Conservation (phyloP, 164 flowering plant species). For the Vitis labrusca region DNA sequence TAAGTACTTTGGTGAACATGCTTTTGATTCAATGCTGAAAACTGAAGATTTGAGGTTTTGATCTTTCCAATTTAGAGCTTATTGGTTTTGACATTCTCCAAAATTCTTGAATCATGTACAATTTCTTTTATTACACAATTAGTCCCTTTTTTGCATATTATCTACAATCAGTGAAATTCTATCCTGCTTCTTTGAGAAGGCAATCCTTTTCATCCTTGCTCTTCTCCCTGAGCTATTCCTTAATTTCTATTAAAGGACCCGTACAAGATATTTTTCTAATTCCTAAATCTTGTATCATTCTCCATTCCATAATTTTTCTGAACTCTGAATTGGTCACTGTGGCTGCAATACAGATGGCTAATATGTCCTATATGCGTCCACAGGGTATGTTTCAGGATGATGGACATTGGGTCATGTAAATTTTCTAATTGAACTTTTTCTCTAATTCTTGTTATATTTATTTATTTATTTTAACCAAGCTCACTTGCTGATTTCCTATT, state of each 20-base stretch:
- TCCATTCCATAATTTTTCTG: neutral
- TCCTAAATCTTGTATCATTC: neutral
- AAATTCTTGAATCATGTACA: neutral
- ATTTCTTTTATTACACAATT: neutral
- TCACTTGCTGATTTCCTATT: neutral
- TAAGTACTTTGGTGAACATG: neutral
- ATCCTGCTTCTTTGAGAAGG: neutral
- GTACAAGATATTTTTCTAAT: neutral
- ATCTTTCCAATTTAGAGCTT: neutral
- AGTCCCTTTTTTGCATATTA: neutral
- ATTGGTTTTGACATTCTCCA: neutral
- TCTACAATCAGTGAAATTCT: neutral
- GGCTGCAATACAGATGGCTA: neutral
- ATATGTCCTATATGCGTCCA: neutral
- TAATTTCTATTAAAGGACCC: neutral
- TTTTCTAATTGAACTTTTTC: neutral
- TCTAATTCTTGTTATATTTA: neutral
- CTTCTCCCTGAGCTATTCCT: neutral
- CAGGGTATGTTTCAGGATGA: neutral
- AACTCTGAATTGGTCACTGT: neutral
- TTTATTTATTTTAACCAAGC: neutral
- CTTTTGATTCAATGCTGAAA: neutral
- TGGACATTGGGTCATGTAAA: neutral
- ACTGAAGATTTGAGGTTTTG: neutral
- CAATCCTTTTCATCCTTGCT: neutral